Conservation (phyloP, 2,329 filamentous ascomycete genomes). For the Colletotrichum musae region DNA sequence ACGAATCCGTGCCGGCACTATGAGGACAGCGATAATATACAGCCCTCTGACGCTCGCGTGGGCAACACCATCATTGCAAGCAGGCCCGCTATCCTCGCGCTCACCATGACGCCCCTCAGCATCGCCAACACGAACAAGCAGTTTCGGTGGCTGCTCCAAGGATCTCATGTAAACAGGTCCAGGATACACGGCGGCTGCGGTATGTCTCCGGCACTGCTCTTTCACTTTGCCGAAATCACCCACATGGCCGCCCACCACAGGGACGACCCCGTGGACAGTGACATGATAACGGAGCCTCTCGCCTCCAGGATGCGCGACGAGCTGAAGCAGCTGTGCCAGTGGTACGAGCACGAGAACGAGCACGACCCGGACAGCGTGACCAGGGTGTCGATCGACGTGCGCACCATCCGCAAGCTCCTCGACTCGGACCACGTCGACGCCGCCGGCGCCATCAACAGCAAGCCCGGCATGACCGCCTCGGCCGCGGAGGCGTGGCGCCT, state of each 20-base stretch:
- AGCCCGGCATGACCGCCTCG: conserved; percentile 54
- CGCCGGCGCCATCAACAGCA: conserved; percentile 21
- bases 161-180: conserved; percentile 51
- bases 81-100: conserved; percentile 55
- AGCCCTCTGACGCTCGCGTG: conserved; percentile 51
- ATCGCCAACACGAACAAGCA: conserved; percentile 47
- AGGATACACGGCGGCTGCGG: conserved; percentile 59
- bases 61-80: conserved; percentile 58
- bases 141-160: conserved; percentile 58
- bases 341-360: conserved; percentile 25
- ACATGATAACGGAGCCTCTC: conserved; percentile 24
- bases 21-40: conserved; percentile 52
- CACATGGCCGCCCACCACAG: conserved; percentile 52
- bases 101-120: conserved; percentile 55
- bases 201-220: conserved; percentile 57
- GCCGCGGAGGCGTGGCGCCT: conserved; percentile 60
- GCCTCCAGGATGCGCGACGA: conserved; percentile 47
- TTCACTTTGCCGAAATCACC: conserved; percentile 55
- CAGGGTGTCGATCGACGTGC: conserved; percentile 4
- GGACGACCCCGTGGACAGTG: conserved; percentile 3
- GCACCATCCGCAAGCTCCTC: conserved; percentile 6
- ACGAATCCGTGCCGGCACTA: conserved; percentile 55
- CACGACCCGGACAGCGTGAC: not conserved
- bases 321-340: conserved; percentile 42
- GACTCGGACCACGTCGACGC: conserved; percentile 12